A percentile compares a stretch with the other conserved stretches of the same genome.
These are phyloP conservation scores for Cubamyces sp. DNA, from an alignment of 768 basidiomycete species.

Conservation along the genomic window DNA sequence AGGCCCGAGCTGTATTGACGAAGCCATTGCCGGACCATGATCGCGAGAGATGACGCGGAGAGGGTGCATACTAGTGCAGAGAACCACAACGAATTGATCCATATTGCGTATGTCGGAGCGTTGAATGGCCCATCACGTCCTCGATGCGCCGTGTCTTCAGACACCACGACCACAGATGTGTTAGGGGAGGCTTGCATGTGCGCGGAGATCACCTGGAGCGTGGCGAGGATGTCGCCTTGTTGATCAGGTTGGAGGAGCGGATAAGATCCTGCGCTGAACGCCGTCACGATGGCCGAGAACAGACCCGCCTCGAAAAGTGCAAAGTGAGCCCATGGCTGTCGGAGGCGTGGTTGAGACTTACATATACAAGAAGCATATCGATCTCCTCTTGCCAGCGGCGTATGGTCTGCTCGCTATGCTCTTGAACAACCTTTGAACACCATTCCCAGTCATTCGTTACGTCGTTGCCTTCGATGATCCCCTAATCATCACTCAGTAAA, in stretches of 20 bases:
- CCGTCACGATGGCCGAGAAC: constrained; percentile 12
- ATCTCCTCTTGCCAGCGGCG: not conserved
- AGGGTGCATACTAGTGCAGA: constrained; percentile 17
- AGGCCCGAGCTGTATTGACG: constrained; percentile 22
- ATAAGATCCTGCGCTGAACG: constrained; percentile 14
- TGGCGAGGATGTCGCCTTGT: not conserved
- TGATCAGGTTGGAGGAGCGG: not conserved
- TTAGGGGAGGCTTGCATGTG: not conserved
- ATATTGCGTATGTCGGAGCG: not conserved
- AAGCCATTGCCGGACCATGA: constrained; percentile 23
- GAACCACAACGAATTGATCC: constrained; percentile 23
- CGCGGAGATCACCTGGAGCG: constrained; percentile 1
- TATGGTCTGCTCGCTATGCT: not conserved
- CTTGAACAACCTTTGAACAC: not conserved
- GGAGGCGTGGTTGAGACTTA: not conserved
- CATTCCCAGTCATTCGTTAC: not conserved
- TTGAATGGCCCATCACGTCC: not conserved
- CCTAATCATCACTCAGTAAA: too few relatives aligned
- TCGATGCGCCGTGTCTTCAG: too few relatives aligned
- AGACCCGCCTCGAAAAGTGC: constrained; percentile 2
- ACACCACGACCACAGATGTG: too few relatives aligned
- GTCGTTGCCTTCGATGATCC: not conserved
- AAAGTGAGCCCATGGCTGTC: too few relatives aligned
- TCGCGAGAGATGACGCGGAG: constrained; percentile 17
- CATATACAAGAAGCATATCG: not conserved